Evolutionary conservation across 2,329 filamentous ascomycete species (phyloP), one percentile per base, ranked within the genome.

Genomic region (Cytospora piceicola): DNA sequence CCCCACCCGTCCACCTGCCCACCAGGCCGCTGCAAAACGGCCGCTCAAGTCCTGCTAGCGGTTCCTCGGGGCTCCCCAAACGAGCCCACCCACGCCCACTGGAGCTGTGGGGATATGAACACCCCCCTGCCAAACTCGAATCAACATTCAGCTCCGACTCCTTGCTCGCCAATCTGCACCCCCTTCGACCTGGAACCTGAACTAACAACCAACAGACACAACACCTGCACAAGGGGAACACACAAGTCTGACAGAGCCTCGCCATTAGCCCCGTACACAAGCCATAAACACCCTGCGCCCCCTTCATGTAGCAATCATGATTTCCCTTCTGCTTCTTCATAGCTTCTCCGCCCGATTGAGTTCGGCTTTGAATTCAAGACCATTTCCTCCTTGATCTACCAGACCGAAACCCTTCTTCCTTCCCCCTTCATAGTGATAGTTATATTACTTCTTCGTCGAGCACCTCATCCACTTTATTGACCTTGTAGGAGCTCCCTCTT

Each of bases 271-370:
- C 24, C 9, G 52, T 51, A 56, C 53, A 60, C 22, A 24, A 22
- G 7, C 46, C 46, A 65, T 63, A 67, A 65, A 67, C 58, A 67
- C 57, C 59, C 55, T 59, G 66, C 55, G 58, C 66, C 58, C 55
- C 66, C 52, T 34, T 36, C 51, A 39, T 39, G 32, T 30, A 56
- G 49, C 34, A 65, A 27, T 29, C 32, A 51, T 60, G 54, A 29
- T 29, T 61, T 36, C 17, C 42, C 34, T 58, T 36, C 54, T 54
- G 58, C 57, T 46, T 67, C 60, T 51, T 56, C 55, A 58, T 63
- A 51, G 62, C 58, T 55, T 22, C 39, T 22, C 22, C 54, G 61
- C 61, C 53, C 55, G 51, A 12, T 59, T 30, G 34, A 55, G 27
- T 27, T 51, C 32, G 51, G 57, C 9, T 24, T 39, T 51, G n/a